Percentiles rank a stretch among this genome's conserved stretches.
Conservation (phyloP, 176 grass and related monocot species). For the Pharus latifolius region DNA sequence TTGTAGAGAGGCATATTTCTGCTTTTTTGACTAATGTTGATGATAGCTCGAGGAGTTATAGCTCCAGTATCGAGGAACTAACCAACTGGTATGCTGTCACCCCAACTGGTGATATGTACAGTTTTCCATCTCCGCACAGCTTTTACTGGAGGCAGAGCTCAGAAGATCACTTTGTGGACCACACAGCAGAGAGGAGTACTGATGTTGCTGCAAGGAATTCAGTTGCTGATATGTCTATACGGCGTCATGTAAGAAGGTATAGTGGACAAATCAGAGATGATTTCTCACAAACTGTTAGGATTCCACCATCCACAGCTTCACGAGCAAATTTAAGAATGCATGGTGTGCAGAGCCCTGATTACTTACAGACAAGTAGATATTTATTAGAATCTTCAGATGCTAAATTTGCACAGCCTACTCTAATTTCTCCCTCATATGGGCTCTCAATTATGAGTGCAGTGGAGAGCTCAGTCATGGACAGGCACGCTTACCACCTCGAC, state of each 20-base stretch:
- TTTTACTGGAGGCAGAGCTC: neutral
- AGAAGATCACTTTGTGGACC: neutral
- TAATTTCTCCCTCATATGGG: constrained; percentile 19
- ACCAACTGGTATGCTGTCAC: neutral
- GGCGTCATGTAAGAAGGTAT: neutral
- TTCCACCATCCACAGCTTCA: neutral
- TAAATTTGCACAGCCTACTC: constrained; percentile 7
- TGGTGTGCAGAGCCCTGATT: neutral
- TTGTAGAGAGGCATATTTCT: neutral
- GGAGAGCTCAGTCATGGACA: constrained; percentile 42
- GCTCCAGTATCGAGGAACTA: constrained; percentile 6
- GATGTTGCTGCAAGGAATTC: neutral
- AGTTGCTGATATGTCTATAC: neutral
- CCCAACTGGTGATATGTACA: neutral
- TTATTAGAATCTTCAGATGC: constrained; percentile 23
- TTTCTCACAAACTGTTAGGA: neutral
- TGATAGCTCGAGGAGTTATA: constrained; percentile 15
- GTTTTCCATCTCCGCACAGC: constrained; percentile 1
- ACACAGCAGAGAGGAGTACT: neutral
- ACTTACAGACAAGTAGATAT: neutral
- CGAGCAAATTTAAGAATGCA: neutral
- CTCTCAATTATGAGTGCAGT: constrained; percentile 2
- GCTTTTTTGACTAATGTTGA: neutral
- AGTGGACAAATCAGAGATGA: neutral
- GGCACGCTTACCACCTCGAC: constrained; percentile 39